phyloP scores from a whole-genome alignment of 768 basidiomycete species.

The Leccinellum luteum region DNA sequence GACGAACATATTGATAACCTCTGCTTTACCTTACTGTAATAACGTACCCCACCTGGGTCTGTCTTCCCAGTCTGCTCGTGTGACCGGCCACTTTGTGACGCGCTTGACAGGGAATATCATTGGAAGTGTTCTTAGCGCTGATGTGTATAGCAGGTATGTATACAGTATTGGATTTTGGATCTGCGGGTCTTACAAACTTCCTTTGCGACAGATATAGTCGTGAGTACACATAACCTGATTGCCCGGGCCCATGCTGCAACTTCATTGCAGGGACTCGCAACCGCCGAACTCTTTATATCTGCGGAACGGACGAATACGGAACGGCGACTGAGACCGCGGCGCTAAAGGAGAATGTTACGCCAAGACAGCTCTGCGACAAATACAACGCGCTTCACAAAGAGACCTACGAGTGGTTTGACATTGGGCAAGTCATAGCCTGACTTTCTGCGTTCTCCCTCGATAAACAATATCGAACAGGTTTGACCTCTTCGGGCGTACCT shows the following conservation, averaged over 20 bases:
- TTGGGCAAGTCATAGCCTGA: slow-evolving; percentile 53
- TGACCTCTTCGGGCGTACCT: slow-evolving; percentile 95
- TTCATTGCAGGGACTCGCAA: slow-evolving; percentile 59
- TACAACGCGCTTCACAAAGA: slow-evolving; percentile 86
- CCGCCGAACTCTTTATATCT: slow-evolving; percentile 88
- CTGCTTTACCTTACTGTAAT: slow-evolving; percentile 94
- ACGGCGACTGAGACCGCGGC: slow-evolving; percentile 99
- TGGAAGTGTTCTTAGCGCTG: slow-evolving; percentile 94
- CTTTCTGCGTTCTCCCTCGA: background rate
- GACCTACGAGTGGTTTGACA: slow-evolving; percentile 97
- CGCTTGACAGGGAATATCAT: slow-evolving; percentile 71
- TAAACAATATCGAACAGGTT: slow-evolving; percentile 50
- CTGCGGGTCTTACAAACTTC: slow-evolving; percentile 1
- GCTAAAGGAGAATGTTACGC: slow-evolving; percentile 78
- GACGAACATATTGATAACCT: slow-evolving; percentile 87
- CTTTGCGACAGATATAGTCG: slow-evolving; percentile 52
- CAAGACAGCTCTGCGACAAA: slow-evolving; percentile 83
- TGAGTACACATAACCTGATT: slow-evolving; percentile 32
- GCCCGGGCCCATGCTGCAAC: background rate
- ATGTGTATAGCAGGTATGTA: slow-evolving; percentile 89
- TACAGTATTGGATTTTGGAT: background rate
- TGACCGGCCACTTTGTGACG: slow-evolving; percentile 5
- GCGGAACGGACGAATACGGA: slow-evolving; percentile 99
- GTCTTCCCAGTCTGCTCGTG: slow-evolving; percentile 21
- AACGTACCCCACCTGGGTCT: slow-evolving; percentile 94